phyloP scores from a whole-genome alignment of 768 basidiomycete genomes.

The Mycena epipterygia region DNA sequence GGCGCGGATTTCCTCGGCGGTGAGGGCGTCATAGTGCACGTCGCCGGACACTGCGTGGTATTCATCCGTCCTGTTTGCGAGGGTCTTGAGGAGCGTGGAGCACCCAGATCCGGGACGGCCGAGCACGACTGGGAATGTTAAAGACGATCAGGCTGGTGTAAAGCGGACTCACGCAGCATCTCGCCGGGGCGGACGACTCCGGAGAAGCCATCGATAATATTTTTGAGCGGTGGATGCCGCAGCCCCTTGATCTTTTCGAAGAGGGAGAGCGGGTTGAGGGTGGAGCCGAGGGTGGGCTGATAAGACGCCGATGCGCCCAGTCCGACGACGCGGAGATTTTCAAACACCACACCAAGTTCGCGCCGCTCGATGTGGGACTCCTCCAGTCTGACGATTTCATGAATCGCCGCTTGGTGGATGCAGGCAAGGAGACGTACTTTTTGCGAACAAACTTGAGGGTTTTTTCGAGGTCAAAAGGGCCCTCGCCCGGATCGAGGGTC shows the following conservation, averaged over 20 bases:
- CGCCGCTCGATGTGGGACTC: too few relatives aligned
- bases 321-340: too few relatives aligned
- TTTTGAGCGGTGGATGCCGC: constrained; percentile 73
- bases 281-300: constrained; percentile 66
- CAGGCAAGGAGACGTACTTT: too few relatives aligned
- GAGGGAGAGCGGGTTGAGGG: constrained; percentile 61
- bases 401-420: too few relatives aligned
- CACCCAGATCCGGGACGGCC: constrained; percentile 91
- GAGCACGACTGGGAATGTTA: constrained; percentile 81
- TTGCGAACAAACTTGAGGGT: too few relatives aligned
- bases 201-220: constrained; percentile 74
- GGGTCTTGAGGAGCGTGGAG: constrained; percentile 83
- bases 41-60: constrained; percentile 79
- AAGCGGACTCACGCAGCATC: constrained; percentile 75
- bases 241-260: constrained; percentile 56
- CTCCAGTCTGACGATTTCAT: too few relatives aligned
- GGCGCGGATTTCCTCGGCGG: constrained; percentile 71
- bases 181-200: constrained; percentile 78
- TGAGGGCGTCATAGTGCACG: constrained; percentile 82
- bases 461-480: too few relatives aligned
- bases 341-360: too few relatives aligned
- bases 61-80: constrained; percentile 81
- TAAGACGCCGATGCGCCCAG: too few relatives aligned
- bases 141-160: neutral
- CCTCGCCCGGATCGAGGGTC: too few relatives aligned